phyloP scores from a whole-genome alignment of 2,329 filamentous ascomycete species.

The Domatiomyces globalis region DNA sequence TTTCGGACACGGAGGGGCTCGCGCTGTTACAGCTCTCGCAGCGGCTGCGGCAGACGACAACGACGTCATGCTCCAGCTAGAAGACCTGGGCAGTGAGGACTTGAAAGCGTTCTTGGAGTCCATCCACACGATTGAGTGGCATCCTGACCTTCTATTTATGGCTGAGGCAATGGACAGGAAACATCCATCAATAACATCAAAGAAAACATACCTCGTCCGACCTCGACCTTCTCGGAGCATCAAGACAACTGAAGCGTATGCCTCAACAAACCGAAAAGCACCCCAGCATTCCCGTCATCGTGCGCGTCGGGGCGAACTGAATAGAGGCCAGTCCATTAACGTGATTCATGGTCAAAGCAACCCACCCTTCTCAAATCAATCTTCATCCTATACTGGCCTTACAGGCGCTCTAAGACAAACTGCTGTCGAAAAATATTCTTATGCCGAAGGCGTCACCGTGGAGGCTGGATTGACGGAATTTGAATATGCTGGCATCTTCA shows the following conservation, averaged over 20 bases:
- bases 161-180: background rate
- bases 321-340: too few relatives aligned
- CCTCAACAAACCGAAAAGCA: background rate
- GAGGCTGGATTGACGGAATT: too few relatives aligned
- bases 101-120: background rate
- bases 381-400: too few relatives aligned
- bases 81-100: background rate
- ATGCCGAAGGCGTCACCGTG: too few relatives aligned
- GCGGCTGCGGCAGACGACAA: background rate
- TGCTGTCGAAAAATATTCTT: too few relatives aligned
- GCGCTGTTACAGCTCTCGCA: too few relatives aligned
- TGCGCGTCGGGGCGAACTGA: background rate
- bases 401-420: too few relatives aligned
- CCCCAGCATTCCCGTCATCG: background rate
- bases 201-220: slow-evolving; percentile 2
- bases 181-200: slow-evolving; percentile 1
- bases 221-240: background rate
- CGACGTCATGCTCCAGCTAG: background rate
- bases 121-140: slow-evolving; percentile 1
- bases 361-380: too few relatives aligned
- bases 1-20: too few relatives aligned
- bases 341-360: too few relatives aligned
- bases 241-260: background rate
- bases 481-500: too few relatives aligned
- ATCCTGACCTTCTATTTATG: background rate